These are phyloP conservation scores for Termitomyces sp. DNA, from an alignment of 768 basidiomycete genomes.

Conservation along the genomic window DNA sequence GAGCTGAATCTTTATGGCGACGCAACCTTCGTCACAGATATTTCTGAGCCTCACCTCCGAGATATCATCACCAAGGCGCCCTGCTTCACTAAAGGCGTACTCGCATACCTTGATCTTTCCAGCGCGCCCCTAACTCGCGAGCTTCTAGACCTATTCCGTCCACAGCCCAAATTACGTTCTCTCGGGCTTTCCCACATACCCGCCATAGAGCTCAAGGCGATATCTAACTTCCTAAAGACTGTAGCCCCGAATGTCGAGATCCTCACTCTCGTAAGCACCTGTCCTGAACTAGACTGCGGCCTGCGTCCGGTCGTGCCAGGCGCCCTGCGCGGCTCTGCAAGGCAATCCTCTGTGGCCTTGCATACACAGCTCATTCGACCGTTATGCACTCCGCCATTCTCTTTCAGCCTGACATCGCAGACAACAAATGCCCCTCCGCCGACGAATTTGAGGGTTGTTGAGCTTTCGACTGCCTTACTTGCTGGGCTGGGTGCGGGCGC, in stretches of 20 bases:
- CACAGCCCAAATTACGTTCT: constrained; percentile 75
- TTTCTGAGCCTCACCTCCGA: constrained; percentile 58
- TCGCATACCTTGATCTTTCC: constrained; percentile 89
- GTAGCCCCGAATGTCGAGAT: constrained; percentile 81
- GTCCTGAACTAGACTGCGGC: constrained; percentile 66
- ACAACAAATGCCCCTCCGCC: constrained; percentile 33
- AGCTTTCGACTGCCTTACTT: constrained; percentile 70
- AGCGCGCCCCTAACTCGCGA: constrained; percentile 66
- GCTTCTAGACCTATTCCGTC: constrained; percentile 44
- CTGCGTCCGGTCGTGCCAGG: constrained; percentile 27
- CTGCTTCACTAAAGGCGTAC: constrained; percentile 66
- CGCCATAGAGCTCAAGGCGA: constrained; percentile 52
- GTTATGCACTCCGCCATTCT: constrained; percentile 73
- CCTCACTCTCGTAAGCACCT: constrained; percentile 72
- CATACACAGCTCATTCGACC: constrained; percentile 78
- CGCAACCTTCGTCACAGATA: constrained; percentile 70
- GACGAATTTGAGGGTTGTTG: constrained; percentile 81
- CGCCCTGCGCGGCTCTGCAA: constrained; percentile 33
- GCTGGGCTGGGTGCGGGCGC: constrained; percentile 71
- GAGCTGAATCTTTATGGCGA: constrained; percentile 92
- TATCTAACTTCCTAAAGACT: constrained; percentile 61
- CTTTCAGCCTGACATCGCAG: constrained; percentile 41
- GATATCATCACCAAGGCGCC: constrained; percentile 70
- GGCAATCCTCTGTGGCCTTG: constrained; percentile 70
- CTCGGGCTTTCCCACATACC: constrained; percentile 88